Percentiles rank a stretch among this genome's conserved stretches.
These are phyloP conservation scores for Nasturtium officinale DNA, from an alignment of 345 rosid species.

Conservation along the genomic window DNA sequence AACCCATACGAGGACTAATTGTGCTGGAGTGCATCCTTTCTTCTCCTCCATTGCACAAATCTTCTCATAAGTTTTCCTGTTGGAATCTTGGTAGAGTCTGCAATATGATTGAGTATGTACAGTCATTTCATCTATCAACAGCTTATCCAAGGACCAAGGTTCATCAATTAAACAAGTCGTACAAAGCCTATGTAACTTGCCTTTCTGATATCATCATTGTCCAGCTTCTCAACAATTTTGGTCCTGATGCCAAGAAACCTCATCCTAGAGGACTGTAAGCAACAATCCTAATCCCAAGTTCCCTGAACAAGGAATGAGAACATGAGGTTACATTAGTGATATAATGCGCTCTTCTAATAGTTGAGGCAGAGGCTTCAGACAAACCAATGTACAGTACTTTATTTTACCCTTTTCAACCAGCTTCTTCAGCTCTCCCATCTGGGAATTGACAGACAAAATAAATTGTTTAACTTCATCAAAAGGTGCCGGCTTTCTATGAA, in stretches of 20 bases:
- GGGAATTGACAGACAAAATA: not conserved
- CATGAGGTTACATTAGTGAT: not conserved
- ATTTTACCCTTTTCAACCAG: conserved; percentile 72
- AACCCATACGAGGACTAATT: conserved; percentile 70
- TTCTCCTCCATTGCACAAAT: conserved; percentile 51
- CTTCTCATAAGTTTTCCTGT: conserved; percentile 53
- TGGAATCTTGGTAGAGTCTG: conserved; percentile 60
- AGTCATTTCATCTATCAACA: not conserved
- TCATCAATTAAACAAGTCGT: conserved; percentile 2
- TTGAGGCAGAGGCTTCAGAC: conserved; percentile 71
- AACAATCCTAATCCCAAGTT: conserved; percentile 77
- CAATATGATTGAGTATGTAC: not conserved
- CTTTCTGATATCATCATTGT: conserved; percentile 49
- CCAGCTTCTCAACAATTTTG: conserved; percentile 50
- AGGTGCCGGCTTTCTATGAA: not conserved
- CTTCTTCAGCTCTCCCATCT: conserved; percentile 65
- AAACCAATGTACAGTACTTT: conserved; percentile 65
- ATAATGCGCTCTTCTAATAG: conserved; percentile 75
- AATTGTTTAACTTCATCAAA: not conserved
- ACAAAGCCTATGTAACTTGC: conserved; percentile 26
- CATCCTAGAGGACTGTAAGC: conserved; percentile 71
- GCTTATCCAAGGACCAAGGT: not conserved
- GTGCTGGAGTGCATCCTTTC: conserved; percentile 62
- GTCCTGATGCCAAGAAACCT: conserved; percentile 61
- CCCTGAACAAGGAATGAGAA: conserved; percentile 46